These are phyloP conservation scores for Penicillium atrosanguineum DNA, from an alignment of 495 filamentous ascomycete genomes.

Conservation along the genomic window DNA sequence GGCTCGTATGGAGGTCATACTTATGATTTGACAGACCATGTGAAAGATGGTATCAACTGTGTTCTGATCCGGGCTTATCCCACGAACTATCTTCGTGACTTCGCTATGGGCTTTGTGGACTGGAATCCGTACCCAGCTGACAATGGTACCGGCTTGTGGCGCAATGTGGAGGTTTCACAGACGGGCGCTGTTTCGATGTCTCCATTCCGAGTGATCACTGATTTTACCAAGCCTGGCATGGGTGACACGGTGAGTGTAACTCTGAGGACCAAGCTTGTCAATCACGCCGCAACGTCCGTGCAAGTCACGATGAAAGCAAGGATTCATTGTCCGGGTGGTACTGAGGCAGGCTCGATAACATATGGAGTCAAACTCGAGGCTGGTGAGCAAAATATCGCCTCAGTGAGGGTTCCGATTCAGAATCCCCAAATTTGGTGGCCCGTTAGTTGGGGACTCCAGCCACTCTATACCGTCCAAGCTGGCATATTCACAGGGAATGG, in stretches of 20 bases:
- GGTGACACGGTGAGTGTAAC: constrained; percentile 34
- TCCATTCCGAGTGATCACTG: constrained; percentile 46
- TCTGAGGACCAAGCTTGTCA: constrained; percentile 48
- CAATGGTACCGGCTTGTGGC: constrained; percentile 62
- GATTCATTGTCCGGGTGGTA: constrained; percentile 27
- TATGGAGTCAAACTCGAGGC: constrained; percentile 37
- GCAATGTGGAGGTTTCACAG: constrained; percentile 56
- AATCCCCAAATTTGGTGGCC: constrained; percentile 76
- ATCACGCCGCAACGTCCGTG: constrained; percentile 39
- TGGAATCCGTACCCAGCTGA: constrained; percentile 65
- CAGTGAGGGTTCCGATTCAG: constrained; percentile 36
- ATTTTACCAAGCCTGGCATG: constrained; percentile 29
- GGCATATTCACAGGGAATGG: constrained; percentile 30
- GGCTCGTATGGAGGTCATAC: constrained; percentile 56
- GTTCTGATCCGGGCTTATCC: constrained; percentile 54
- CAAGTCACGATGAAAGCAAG: constrained; percentile 36
- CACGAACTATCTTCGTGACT: constrained; percentile 57
- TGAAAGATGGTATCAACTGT: constrained; percentile 43
- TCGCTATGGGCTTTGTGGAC: constrained; percentile 60
- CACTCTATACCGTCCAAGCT: constrained; percentile 58
- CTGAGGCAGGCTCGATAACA: constrained; percentile 17
- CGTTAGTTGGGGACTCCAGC: constrained; percentile 69
- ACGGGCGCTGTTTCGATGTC: constrained; percentile 54
- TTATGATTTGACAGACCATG: constrained; percentile 51
- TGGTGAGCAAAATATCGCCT: constrained; percentile 36